These are phyloP conservation scores for Drosera spatulata DNA, from an alignment of 179 eudicot species.

Conservation along the genomic window DNA sequence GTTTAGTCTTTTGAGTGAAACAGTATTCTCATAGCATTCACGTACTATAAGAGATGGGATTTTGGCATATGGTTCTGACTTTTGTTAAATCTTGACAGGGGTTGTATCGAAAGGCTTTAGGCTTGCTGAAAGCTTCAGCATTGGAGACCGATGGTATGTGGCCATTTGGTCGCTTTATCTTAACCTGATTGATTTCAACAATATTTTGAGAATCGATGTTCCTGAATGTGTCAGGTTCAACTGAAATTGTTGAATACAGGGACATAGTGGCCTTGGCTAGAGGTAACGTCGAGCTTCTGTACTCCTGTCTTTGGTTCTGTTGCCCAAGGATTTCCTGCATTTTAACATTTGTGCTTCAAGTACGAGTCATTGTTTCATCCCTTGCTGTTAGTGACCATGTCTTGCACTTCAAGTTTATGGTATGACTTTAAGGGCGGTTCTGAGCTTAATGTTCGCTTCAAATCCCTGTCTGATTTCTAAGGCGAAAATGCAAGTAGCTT, in stretches of 20 bases:
- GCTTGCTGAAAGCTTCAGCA: constrained; percentile 74
- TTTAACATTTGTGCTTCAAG: neutral
- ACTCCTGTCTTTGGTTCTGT: neutral
- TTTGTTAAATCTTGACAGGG: constrained; percentile 35
- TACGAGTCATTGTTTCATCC: neutral
- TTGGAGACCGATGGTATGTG: constrained; percentile 44
- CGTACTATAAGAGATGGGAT: too few species aligned
- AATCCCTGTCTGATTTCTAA: too few species aligned
- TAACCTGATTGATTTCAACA: neutral
- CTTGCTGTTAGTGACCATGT: neutral
- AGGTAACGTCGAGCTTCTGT: constrained; percentile 34
- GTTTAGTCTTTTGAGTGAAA: neutral
- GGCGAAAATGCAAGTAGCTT: too few species aligned
- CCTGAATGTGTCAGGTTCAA: constrained; percentile 25
- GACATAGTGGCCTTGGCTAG: constrained; percentile 87
- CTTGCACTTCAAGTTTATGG: neutral
- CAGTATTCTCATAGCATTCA: neutral
- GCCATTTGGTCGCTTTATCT: neutral
- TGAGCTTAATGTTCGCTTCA: too few species aligned
- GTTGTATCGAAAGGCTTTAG: constrained; percentile 73
- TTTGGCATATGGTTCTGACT: neutral
- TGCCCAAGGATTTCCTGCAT: neutral
- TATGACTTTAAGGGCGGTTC: too few species aligned
- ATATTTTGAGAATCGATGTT: constrained; percentile 1
- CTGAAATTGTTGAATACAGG: constrained; percentile 28